Percentiles rank a stretch among this genome's conserved stretches.
These are phyloP conservation scores for Dipteronia dyeriana DNA, from an alignment of 345 rosid species.

Conservation along the genomic window DNA sequence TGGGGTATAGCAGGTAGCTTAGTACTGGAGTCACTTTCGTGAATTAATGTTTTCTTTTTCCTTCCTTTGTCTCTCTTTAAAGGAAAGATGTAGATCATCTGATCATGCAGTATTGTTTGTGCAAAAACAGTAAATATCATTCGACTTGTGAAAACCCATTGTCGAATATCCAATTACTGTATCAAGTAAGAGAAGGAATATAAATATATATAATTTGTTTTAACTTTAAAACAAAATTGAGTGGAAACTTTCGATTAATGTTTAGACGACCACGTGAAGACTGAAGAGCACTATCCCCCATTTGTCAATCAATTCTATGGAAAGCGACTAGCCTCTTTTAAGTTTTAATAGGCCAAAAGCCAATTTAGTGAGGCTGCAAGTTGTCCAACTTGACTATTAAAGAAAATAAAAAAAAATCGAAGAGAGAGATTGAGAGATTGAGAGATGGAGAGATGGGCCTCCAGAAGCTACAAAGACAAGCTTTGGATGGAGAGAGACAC, in stretches of 20 bases:
- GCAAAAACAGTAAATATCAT: neutral
- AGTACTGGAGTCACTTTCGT: neutral
- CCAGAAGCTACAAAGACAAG: neutral
- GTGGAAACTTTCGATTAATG: neutral
- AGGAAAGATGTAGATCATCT: neutral
- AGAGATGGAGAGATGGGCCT: no score
- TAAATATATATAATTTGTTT: neutral
- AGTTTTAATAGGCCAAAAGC: slow-evolving; percentile 9
- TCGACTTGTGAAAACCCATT: neutral
- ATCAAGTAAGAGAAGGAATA: neutral
- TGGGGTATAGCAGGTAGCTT: neutral
- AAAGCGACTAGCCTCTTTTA: slow-evolving; percentile 18
- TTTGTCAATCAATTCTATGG: slow-evolving; percentile 1
- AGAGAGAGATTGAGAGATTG: no score
- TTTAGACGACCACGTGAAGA: slow-evolving; percentile 24
- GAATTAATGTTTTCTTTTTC: neutral
- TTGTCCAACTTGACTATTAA: slow-evolving; percentile 32
- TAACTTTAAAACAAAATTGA: slow-evolving; percentile 11
- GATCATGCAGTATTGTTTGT: neutral
- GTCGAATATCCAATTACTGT: slow-evolving; percentile 1
- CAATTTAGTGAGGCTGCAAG: slow-evolving; percentile 20
- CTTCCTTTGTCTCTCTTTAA: neutral
- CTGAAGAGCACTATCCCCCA: slow-evolving; percentile 20
- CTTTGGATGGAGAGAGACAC: slow-evolving; percentile 1
- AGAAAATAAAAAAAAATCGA: neutral